These are phyloP conservation scores for Allium fistulosum DNA, from an alignment of 106 monocot genomes.

Conservation along the genomic window DNA sequence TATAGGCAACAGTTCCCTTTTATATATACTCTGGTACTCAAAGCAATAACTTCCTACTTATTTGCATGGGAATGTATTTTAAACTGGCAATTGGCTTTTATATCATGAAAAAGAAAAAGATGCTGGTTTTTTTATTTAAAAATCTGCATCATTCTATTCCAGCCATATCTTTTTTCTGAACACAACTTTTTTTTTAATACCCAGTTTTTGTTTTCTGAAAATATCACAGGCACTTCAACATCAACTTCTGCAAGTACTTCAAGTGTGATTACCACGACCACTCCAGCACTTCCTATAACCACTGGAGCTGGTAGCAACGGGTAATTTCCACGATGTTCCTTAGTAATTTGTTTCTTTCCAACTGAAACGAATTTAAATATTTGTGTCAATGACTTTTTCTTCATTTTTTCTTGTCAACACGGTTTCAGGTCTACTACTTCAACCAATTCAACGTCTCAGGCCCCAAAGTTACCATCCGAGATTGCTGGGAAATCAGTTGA, in stretches of 20 bases:
- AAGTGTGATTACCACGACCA: constrained; percentile 5
- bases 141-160: too few species aligned
- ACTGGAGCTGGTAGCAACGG: constrained; percentile 15
- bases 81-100: too few species aligned
- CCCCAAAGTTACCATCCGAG: constrained; percentile 78
- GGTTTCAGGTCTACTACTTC: constrained; percentile 11
- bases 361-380: neutral
- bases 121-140: too few species aligned
- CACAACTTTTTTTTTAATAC: too few species aligned
- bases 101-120: too few species aligned
- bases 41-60: neutral
- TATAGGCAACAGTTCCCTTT: too few species aligned
- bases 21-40: too few species aligned
- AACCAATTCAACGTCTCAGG: constrained; percentile 21
- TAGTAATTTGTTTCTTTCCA: neutral
- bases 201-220: neutral
- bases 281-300: constrained; percentile 3
- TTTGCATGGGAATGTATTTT: neutral
- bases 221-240: constrained; percentile 4
- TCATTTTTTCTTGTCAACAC: neutral
- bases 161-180: too few species aligned
- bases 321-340: neutral
- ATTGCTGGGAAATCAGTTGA: constrained; percentile 82
- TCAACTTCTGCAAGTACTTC: constrained; percentile 3
- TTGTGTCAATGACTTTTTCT: neutral